Base-by-base conservation (phyloP, 768 basidiomycete species). In the Mycena alexandri region DNA sequence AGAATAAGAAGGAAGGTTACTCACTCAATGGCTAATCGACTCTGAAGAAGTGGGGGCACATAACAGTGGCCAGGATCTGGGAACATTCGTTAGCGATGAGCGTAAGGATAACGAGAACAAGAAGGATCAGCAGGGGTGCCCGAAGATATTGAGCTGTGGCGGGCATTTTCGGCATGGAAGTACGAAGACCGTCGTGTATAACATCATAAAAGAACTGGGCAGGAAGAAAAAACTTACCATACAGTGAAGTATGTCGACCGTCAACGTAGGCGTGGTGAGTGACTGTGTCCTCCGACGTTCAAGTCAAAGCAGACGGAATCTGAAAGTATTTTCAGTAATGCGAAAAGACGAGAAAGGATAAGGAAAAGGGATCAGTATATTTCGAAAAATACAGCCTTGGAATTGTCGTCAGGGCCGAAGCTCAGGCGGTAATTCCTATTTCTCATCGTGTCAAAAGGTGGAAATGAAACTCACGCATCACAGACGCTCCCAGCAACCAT, bases 151-250 rank as follows among this genome's bases (percentile, higher is more conserved):
- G 93, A 94, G 93, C 93, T 94, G 89, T 92, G 90, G 90, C 93
- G 92, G 93, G 93, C 93, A 87, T 76, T 92, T 94, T 94, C 93
- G 93, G 90, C 91, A 93, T 64, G 71, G 77, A 78, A 63, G 74
- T 94, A 93, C 93, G 93, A 92, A 93, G 93, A 94, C 93, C 93
- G 93, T 94, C 93, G 93, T 93, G 91, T 89, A 89, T 84, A 86
- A 78, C 91, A 93, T 92, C 90, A 90, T 89, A 67, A 76, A 63
- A 34, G 51, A 42, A 17, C n/a, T n/a, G 43, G 41, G 17, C 6
- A 34, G 41, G 1, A 33, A 56, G 43, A 22, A 5, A 41, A 64
- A 55, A 82, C 83, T 81, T 73, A 87, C 83, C 68, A 68, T 73
- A 6, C 0, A 11, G 50, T 29, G 13, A 12, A 36, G 19, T 21